Percentiles rank a stretch among this genome's conserved stretches.
phyloP scores from a whole-genome alignment of 2,329 filamentous ascomycete species.

The Trichoderma afroharzianum region DNA sequence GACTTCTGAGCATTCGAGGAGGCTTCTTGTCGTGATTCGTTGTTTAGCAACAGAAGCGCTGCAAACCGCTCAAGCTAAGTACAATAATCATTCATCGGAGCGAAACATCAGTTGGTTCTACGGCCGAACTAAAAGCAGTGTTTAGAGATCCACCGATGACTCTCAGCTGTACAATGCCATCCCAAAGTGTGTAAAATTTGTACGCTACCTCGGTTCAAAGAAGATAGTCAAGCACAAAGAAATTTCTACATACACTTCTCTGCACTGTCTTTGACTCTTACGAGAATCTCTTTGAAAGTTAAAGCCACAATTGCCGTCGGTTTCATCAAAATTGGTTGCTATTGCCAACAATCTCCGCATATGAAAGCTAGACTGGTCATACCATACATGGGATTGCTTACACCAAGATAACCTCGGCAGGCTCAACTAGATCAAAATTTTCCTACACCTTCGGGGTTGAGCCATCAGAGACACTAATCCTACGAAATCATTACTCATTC shows the following conservation, averaged over 20 bases:
- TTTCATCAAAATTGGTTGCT: not conserved
- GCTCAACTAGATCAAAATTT: not conserved
- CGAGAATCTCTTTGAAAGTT: not conserved
- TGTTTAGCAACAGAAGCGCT: accelerated
- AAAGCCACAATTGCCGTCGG: not conserved
- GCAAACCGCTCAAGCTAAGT: not conserved
- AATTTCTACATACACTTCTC: not conserved
- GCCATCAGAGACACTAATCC: not conserved
- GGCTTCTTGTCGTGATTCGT: not conserved
- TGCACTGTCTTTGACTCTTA: not conserved
- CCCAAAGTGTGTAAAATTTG: not conserved
- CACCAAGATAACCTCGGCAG: not conserved
- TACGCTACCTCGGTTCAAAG: not conserved
- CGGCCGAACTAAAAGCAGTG: not conserved
- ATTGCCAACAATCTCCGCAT: not conserved
- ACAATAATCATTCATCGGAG: not conserved
- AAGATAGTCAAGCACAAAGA: not conserved
- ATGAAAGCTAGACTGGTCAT: too few species aligned
- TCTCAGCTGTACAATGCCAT: not conserved
- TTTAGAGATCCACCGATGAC: not conserved
- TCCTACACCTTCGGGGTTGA: not conserved
- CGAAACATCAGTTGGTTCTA: not conserved
- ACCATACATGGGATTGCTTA: not conserved
- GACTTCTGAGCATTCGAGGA: not conserved
- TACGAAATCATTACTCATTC: not conserved